These are phyloP conservation scores for Colletotrichum agaves DNA, from an alignment of 2,329 filamentous ascomycete genomes.

Conservation along the genomic window DNA sequence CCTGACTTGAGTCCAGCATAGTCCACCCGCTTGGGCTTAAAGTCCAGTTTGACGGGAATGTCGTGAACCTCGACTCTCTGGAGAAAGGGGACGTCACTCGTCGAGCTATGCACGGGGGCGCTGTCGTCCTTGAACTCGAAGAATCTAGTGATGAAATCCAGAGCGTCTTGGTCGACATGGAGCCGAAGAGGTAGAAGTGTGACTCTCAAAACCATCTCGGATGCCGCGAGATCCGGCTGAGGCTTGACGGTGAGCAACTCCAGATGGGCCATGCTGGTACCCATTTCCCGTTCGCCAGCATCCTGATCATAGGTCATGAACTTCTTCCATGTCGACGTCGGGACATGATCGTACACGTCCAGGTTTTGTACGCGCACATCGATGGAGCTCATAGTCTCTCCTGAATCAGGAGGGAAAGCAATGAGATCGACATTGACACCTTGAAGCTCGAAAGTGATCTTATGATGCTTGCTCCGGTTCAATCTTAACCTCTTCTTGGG, in stretches of 20 bases:
- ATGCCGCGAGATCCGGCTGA: slow-evolving; percentile 83
- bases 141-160: slow-evolving; percentile 97
- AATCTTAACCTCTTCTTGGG: slow-evolving; percentile 73
- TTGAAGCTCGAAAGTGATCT: slow-evolving; percentile 93
- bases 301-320: slow-evolving; percentile 95
- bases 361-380: slow-evolving; percentile 85
- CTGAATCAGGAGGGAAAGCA: slow-evolving; percentile 78
- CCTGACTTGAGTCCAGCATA: slow-evolving; percentile 93
- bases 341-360: slow-evolving; percentile 93
- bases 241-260: slow-evolving; percentile 91
- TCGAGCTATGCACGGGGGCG: slow-evolving; percentile 63
- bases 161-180: slow-evolving; percentile 95
- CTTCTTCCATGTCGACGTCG: slow-evolving; percentile 97
- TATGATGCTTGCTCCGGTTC: slow-evolving; percentile 87
- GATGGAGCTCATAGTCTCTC: slow-evolving; percentile 87
- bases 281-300: slow-evolving; percentile 85
- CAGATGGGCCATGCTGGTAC: slow-evolving; percentile 88
- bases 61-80: slow-evolving; percentile 89
- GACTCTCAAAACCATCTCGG: slow-evolving; percentile 86
- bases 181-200: slow-evolving; percentile 85
- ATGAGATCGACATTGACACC: slow-evolving; percentile 86
- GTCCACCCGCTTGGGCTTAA: slow-evolving; percentile 98
- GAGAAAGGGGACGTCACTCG: slow-evolving; percentile 83
- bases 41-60: slow-evolving; percentile 86
- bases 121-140: slow-evolving; percentile 95